Conservation (phyloP, 179 eudicot species). For the Beta macrorhiza region DNA sequence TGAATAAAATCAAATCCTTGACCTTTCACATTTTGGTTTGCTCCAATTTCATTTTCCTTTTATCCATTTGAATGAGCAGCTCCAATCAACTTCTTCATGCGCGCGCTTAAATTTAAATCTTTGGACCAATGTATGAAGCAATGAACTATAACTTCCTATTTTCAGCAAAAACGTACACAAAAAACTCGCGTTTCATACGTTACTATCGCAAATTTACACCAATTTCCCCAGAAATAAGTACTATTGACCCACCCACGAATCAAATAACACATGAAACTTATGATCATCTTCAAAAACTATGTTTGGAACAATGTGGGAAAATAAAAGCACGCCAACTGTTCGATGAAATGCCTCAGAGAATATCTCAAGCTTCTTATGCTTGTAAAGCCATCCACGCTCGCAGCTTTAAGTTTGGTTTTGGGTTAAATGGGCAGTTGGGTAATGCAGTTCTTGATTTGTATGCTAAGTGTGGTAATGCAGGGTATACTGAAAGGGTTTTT, state of each 20-base stretch:
- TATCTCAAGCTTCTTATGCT: conserved; percentile 28
- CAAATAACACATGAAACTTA: conserved; percentile 5
- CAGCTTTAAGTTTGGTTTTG: conserved; percentile 52
- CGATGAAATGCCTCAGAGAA: conserved; percentile 74
- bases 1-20: too few relatives aligned
- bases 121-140: not conserved
- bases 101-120: too few relatives aligned
- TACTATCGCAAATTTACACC: conserved; percentile 28
- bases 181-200: conserved; percentile 22
- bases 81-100: too few relatives aligned
- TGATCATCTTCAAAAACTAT: conserved; percentile 36
- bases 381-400: conserved; percentile 49
- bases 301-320: conserved; percentile 51
- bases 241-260: not conserved
- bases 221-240: not conserved
- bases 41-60: too few relatives aligned
- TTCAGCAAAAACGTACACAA: conserved; percentile 18
- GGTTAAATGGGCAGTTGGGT: conserved; percentile 49
- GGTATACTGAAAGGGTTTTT: conserved; percentile 53
- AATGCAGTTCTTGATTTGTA: conserved; percentile 78
- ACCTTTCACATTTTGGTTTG: too few relatives aligned
- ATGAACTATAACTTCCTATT: conserved; percentile 18
- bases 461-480: conserved; percentile 64
- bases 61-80: too few relatives aligned
- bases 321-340: conserved; percentile 53